Evolutionary conservation across 164 flowering plant species (phyloP), one percentile per base, ranked within the genome.

Genomic region (Magnolia officinalis): DNA sequence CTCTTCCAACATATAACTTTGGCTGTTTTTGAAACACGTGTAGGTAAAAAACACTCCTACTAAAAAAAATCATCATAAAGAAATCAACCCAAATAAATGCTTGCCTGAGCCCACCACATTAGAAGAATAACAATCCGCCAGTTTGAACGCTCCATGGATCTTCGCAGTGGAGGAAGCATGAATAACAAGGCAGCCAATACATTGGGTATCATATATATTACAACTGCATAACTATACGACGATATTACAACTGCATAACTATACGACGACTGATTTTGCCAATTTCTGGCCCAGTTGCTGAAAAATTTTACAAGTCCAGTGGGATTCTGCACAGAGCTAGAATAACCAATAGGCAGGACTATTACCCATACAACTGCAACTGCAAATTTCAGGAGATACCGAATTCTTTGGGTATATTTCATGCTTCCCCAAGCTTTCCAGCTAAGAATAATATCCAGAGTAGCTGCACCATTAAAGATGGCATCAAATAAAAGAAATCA

Each of bases 31-130:
- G 50, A 68, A 26, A 2, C 50, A 72, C 52, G 9, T n/a, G 73
- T 9, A 52, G 72, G 8, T 64, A 72, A 78, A 78, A 69, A 64
- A 58, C 23, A 61, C 10, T 26, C 26, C 2, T 50, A 21, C 9
- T 59, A 20, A 1, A 21, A 59, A 51, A 13, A 59, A 59, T 4
- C 29, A 50, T 24, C 2, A 59, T 61, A 9, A 8, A 45, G 63
- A 73, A 9, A 49, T 29, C n/a, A 24, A 37, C 9, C 13, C 26
- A 61, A 63, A 76, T 7, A 82, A 26, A 81, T 76, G 16, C 90
- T 85, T 87, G 83, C 99, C 96, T 96, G 99, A 52, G 98, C 88
- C 98, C 99, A 96, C 99, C 99, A 96, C 93, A 90, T 82, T 18
- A 94, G 68, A 76, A 94, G 75, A 67, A 79, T 78, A 78, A 96